phyloP scores from a whole-genome alignment of 2,329 filamentous ascomycete genomes.

The Fusarium papillatum region DNA sequence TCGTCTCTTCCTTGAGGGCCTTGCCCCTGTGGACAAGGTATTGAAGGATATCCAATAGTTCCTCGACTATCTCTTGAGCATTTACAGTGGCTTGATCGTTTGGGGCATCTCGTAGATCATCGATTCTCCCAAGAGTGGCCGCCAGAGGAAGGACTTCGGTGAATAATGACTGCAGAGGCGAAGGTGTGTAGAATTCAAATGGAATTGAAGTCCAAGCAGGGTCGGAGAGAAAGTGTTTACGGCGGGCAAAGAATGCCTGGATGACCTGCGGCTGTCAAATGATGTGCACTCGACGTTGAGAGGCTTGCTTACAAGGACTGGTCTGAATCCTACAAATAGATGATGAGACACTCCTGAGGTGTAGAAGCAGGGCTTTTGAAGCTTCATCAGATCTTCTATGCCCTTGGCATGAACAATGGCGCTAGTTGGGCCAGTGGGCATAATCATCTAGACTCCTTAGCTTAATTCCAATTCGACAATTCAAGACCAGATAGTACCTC shows the following conservation, averaged over 20 bases:
- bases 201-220: conserved; percentile 16
- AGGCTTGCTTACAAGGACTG: conserved; percentile 50
- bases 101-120: not conserved
- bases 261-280: conserved; percentile 2
- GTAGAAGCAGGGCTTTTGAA: conserved; percentile 47
- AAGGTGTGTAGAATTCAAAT: conserved; percentile 8
- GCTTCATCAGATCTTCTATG: conserved; percentile 49
- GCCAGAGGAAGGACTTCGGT: conserved; percentile 9
- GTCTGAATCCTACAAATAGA: conserved; percentile 56
- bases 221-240: conserved; percentile 12
- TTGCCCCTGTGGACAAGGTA: not conserved
- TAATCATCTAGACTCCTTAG: conserved; percentile 37
- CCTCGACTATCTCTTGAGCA: not conserved
- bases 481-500: not conserved
- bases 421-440: conserved; percentile 45
- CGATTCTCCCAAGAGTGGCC: conserved; percentile 1
- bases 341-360: conserved; percentile 50
- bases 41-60: not conserved
- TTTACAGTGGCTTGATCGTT: not conserved
- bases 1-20: not conserved
- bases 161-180: conserved; percentile 15
- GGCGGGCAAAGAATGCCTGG: conserved; percentile 4
- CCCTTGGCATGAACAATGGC: conserved; percentile 51
- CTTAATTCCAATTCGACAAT: too few relatives aligned
- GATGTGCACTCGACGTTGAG: not conserved